Base-by-base conservation (phyloP, 225 moss, liverwort and hornwort species). In the Anthoceros angustus region DNA sequence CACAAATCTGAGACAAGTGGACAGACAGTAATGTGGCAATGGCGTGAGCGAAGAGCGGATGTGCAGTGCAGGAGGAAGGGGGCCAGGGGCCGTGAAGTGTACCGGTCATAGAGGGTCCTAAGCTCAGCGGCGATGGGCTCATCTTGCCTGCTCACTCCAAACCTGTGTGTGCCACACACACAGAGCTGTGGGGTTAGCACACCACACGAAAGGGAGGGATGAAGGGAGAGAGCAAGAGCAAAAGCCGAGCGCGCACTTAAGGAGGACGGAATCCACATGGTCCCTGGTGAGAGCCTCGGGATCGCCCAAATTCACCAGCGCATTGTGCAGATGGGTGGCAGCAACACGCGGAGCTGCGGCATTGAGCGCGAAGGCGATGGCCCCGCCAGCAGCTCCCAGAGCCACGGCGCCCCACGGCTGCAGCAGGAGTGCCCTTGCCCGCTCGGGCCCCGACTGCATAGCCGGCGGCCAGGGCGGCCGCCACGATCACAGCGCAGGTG, bases 71-170 rank as follows among this genome's bases (percentile, higher is more conserved):
- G 32, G 32, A 32, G 32, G 32, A 32, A 32, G 32, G 1, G 32
- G 32, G 32, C 1, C 1, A 4, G 32, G 32, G 32, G 32, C 32
- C 32, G 32, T 32, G 7, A 14, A 41, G 43, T 71, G 69, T 62
- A 82, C 79, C 88, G 65, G 48, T 85, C 82, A 74, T 91, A 91
- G 41, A 98, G 79, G 68, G 91, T 91, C 70, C 91, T 86, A 67
- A 98, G 79, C 82, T 98, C 91, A 25, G 91, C 73, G 66, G 82
- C 78, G 68, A 88, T 78, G 72, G 81, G 76, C 66, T 91, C 95
- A 62, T 91, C 75, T 62, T 77, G 84, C 76, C 76, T 84, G 79
- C 87, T 91, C n/a, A 98, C 82, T 42, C 95, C 95, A 76, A 85
- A 98, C 69, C 89, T 93, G 76, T 1, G 32, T 32, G 32, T 32